These are phyloP conservation scores for Colletotrichum coccodes DNA, from an alignment of 2,329 filamentous ascomycete genomes.

Conservation along the genomic window DNA sequence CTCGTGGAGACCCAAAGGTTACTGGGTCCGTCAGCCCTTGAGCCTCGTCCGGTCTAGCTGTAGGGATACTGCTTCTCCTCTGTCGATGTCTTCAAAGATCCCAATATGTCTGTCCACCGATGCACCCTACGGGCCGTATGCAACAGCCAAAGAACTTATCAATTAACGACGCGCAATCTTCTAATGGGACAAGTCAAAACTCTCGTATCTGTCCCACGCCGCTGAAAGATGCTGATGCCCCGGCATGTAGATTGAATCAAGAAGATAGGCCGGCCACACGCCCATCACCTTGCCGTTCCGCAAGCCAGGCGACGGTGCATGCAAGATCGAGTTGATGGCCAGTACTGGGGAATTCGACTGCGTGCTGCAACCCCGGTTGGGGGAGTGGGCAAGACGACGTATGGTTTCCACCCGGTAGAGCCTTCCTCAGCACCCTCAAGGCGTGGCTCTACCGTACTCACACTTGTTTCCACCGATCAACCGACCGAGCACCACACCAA, in stretches of 20 bases:
- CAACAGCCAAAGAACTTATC: neutral
- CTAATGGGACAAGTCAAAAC: neutral
- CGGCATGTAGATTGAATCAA: neutral
- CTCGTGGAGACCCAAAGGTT: neutral
- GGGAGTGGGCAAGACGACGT: neutral
- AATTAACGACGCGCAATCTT: neutral
- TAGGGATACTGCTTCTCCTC: neutral
- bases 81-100: neutral
- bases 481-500: conserved; percentile 4
- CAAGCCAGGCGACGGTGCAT: neutral
- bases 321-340: conserved; percentile 14
- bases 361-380: neutral
- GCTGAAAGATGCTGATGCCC: neutral
- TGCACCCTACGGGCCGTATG: neutral
- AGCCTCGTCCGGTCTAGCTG: neutral
- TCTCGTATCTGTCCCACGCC: neutral
- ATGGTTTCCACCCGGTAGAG: neutral
- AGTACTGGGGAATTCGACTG: conserved; percentile 7
- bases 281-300: neutral
- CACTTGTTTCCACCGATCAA: conserved; percentile 7
- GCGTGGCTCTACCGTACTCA: neutral
- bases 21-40: neutral
- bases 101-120: neutral
- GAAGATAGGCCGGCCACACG: neutral
- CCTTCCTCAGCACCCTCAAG: neutral